Base-by-base conservation (phyloP, 148 eudicot genomes). In the Chenopodium formosanum region DNA sequence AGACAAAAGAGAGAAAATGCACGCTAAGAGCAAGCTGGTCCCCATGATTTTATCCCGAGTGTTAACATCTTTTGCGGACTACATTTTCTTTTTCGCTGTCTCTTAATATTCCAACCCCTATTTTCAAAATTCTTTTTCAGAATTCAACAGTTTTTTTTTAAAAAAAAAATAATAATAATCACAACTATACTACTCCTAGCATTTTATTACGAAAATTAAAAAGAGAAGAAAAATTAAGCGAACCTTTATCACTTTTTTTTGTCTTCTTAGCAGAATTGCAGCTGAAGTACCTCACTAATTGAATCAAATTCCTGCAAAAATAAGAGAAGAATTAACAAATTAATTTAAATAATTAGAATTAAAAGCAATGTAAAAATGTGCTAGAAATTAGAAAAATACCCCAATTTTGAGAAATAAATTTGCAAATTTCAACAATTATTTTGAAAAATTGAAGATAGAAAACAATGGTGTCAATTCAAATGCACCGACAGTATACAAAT, bases 1-100 rank as follows among this genome's bases (percentile, higher is more conserved):
- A 44, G 56, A 22, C 25, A 80, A 80, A 80, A 19, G 7, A 23
- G 11, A 40, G 65, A 60, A 72, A 40, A 7, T 7, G 16, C 52
- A 70, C 23, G 52, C 34, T 22, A 73, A 69, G 20, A 4, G 4
- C 8, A 20, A 81, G 78, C 65, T 81, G 83, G 53, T 81, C 62
- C 62, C 48, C 83, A 65, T 74, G 47, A 81, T 73, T 37, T 37
- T 70, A 37, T 25, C 13, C 23, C 65, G 60, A 56, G 5, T 4
- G 2, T 29, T 32, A 29, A 2, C 68, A 71, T 25, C 19, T 56
- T 56, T 17, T 16, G 17, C 62, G 22, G 62, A 14, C 22, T 3
- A 17, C 22, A 56, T 2, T 1, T 56, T 4, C 17, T 56, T 56
- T 56, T 56, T 4, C 62, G 22, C 20, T 56, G 62, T 56, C 5